Evolutionary conservation across 768 basidiomycete genomes (phyloP).

Genomic region (Postia placenta): DNA sequence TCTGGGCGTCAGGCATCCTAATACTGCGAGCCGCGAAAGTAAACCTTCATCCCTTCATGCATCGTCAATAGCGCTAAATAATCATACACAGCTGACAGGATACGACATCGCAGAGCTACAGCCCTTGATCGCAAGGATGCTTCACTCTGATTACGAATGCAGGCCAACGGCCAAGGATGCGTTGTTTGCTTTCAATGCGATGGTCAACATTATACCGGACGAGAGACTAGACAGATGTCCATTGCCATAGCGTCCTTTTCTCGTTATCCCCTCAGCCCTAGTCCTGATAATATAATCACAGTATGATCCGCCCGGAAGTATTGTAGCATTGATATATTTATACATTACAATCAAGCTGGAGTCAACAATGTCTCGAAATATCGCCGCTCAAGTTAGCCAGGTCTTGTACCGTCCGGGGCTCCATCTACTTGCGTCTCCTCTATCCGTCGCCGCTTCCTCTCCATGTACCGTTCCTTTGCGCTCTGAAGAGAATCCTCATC

Average conservation of each 20-base stretch:
- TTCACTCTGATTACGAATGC: conserved; percentile 41
- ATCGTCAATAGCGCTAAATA: too few relatives aligned
- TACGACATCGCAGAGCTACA: conserved; percentile 55
- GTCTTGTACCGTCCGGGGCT: background rate
- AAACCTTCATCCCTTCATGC: too few relatives aligned
- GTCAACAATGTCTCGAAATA: background rate
- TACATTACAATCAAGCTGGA: too few relatives aligned
- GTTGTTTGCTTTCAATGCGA: conserved; percentile 44
- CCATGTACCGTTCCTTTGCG: conserved; percentile 68
- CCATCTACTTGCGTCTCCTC: conserved; percentile 31
- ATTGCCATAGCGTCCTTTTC: too few relatives aligned
- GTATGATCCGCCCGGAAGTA: too few relatives aligned
- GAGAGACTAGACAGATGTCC: background rate
- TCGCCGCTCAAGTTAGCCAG: background rate
- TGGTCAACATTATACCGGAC: conserved; percentile 23
- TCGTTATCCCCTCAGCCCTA: too few relatives aligned
- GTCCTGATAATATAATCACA: too few relatives aligned
- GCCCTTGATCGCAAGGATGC: conserved; percentile 52
- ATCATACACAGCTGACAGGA: conserved; percentile 48
- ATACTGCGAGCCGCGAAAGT: conserved; percentile 65
- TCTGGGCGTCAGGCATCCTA: conserved; percentile 66
- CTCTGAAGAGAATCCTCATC: conserved; percentile 66
- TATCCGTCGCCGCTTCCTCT: conserved; percentile 73
- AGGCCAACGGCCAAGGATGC: conserved; percentile 47
- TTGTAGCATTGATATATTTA: background rate